Evolutionary conservation across 345 rosid species (phyloP).

Genomic region (Erodium maritimum): DNA sequence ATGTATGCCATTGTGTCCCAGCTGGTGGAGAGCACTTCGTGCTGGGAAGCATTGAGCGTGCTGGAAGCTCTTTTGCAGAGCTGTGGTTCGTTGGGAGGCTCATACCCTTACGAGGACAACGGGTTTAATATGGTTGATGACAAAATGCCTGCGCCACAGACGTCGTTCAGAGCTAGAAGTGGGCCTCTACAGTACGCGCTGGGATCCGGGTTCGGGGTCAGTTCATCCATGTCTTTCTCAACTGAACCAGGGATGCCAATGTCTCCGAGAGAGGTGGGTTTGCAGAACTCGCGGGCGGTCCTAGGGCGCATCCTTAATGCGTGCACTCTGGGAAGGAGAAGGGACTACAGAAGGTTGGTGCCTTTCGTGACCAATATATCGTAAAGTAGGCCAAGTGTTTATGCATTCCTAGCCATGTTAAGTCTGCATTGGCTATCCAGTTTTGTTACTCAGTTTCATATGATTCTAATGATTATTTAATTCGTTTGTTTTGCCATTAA

Average conservation of each 20-base stretch:
- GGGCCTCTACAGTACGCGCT: conserved; percentile 69
- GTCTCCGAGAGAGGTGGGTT: conserved; percentile 66
- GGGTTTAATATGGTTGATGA: conserved; percentile 38
- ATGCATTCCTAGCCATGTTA: too few relatives aligned
- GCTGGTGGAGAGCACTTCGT: conserved; percentile 84
- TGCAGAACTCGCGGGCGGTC: conserved; percentile 73
- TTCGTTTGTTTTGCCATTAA: too few relatives aligned
- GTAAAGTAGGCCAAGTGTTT: too few relatives aligned
- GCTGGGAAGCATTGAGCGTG: conserved; percentile 91
- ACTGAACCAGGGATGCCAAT: conserved; percentile 52
- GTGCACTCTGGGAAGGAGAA: conserved; percentile 75
- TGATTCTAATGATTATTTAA: too few relatives aligned
- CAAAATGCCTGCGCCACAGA: conserved; percentile 59
- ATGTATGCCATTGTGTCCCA: conserved; percentile 97
- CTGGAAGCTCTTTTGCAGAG: conserved; percentile 93
- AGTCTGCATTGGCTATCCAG: too few relatives aligned
- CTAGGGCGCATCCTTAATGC: conserved; percentile 80
- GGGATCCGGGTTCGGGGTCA: conserved; percentile 32
- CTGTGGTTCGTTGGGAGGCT: conserved; percentile 67
- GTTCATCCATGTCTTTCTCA: conserved; percentile 25
- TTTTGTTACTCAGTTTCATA: too few relatives aligned
- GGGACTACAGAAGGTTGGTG: conserved; percentile 75
- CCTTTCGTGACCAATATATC: conserved; percentile 64
- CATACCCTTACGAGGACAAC: conserved; percentile 52
- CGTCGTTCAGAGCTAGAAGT: conserved; percentile 82